Conservation (phyloP, 208 protist species). For the Angomonas deanei region DNA sequence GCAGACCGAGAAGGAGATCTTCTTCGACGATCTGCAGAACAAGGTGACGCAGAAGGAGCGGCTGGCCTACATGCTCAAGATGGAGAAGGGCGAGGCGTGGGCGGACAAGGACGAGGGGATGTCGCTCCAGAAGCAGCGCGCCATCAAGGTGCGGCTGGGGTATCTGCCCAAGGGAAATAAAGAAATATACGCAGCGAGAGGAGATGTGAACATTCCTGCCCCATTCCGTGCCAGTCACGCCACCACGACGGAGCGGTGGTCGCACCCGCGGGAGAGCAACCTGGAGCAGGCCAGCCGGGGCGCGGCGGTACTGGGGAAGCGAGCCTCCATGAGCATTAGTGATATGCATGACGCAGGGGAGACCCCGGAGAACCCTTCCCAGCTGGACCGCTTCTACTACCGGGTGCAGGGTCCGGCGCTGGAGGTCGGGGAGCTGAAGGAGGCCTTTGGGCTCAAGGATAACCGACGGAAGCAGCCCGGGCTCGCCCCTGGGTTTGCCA, state of each 20-base stretch:
- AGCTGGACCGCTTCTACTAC: slow-evolving; percentile 85
- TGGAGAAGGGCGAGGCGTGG: slow-evolving; percentile 79
- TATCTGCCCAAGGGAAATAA: slow-evolving; percentile 85
- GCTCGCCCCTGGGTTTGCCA: slow-evolving; percentile 60
- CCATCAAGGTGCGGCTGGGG: slow-evolving; percentile 83
- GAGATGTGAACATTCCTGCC: slow-evolving; percentile 73
- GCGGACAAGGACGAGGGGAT: slow-evolving; percentile 84
- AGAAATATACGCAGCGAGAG: slow-evolving; percentile 79
- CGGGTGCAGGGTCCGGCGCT: slow-evolving; percentile 64
- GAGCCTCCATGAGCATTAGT: slow-evolving; percentile 74
- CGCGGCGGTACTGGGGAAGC: slow-evolving; percentile 72
- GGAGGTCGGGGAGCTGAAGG: slow-evolving; percentile 82
- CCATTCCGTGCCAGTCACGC: slow-evolving; percentile 81
- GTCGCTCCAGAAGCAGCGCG: slow-evolving; percentile 79
- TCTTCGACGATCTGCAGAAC: slow-evolving; percentile 76
- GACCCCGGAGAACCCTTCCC: slow-evolving; percentile 69
- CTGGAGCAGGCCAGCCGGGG: slow-evolving; percentile 78
- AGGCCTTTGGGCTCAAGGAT: slow-evolving; percentile 82
- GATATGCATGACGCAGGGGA: slow-evolving; percentile 86
- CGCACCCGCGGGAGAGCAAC: slow-evolving; percentile 72
- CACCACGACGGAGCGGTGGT: slow-evolving; percentile 65
- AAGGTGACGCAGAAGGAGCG: slow-evolving; percentile 48
- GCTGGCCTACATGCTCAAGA: slow-evolving; percentile 53
- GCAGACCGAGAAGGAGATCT: slow-evolving; percentile 70
- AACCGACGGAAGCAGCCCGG: slow-evolving; percentile 56